Percentiles rank a stretch among this genome's conserved stretches.
Conservation (phyloP, 805 yeast species). For the Yamadazyma endophytica region DNA sequence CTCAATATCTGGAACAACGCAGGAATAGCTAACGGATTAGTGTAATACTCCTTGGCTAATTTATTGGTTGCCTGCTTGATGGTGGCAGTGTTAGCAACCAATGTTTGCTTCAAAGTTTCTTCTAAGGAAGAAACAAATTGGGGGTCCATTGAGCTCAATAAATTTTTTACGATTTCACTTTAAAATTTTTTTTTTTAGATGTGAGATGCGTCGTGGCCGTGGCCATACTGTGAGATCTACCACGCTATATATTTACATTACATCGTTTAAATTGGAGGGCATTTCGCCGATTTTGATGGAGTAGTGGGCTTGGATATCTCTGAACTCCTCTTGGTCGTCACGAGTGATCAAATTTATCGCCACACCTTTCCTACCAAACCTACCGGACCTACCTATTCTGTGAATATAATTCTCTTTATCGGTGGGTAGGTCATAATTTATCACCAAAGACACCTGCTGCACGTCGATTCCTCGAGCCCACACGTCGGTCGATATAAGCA, state of each 20-base stretch:
- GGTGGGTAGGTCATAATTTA: conserved; percentile 90
- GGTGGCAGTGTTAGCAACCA: conserved; percentile 75
- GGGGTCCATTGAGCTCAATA: conserved; percentile 50
- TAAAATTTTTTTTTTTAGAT: conserved; percentile 2
- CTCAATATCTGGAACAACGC: conserved; percentile 80
- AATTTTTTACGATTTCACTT: not conserved
- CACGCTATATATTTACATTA: conserved; percentile 11
- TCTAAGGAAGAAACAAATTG: conserved; percentile 69
- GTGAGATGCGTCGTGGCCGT: not conserved
- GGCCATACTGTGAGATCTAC: too few species aligned
- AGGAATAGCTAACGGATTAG: conserved; percentile 68
- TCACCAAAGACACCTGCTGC: conserved; percentile 93
- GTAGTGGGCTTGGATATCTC: conserved; percentile 67
- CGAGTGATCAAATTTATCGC: conserved; percentile 91
- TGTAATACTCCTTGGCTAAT: conserved; percentile 70
- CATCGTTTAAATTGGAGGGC: conserved; percentile 66
- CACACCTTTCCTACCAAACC: conserved; percentile 98
- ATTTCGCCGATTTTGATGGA: conserved; percentile 71
- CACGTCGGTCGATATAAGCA: conserved; percentile 92
- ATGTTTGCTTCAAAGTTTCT: conserved; percentile 71
- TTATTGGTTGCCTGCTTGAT: conserved; percentile 79
- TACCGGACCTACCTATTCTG: conserved; percentile 96
- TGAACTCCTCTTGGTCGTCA: conserved; percentile 69
- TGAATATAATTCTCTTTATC: conserved; percentile 95
- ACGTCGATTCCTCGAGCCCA: conserved; percentile 99